Evolutionary conservation across 768 basidiomycete genomes (phyloP), one percentile per base, ranked within the genome.

Genomic region (Auricularia sp.): DNA sequence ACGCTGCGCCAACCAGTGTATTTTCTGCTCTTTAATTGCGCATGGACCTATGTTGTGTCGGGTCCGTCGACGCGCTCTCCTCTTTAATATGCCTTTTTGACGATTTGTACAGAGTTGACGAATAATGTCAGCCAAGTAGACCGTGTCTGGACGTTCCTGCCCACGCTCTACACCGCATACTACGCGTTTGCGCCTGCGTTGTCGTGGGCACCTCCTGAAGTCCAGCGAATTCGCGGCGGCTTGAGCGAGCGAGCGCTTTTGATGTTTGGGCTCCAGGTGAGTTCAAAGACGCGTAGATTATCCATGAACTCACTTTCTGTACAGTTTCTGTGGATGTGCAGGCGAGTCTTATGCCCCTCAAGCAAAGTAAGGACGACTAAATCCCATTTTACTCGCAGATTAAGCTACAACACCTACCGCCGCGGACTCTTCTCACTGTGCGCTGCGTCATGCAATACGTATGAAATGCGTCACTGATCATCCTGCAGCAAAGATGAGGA

Each of bases 71-170:
- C n/a, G 2, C 29, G 29, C 29, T 29, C 29, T 3, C 29, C 29
- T 29, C 29, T 29, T 2, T 29, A 29, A 29, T 29, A 29, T 29
- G 29, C 29, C 29, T 29, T 7, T 29, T 18, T 13, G 54, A n/a
- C 29, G 18, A 13, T 7, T 7, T 54, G 29, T 18, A 54, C 54
- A 54, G 56, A 59, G 33, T n/a, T 89, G 44, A 92, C 90, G 0
- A 81, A 82, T 51, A 94, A 95, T 69, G 88, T 90, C 61, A 91
- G 89, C 1, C 91, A 94, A 72, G 92, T 95, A 33, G 93, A 98
- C 76, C 84, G 91, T 35, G 71, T 93, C 14, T 84, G 84, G 83
- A 81, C 90, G 0, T 85, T 94, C 73, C 70, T 91, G 42, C 94
- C 95, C 0, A 81, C 88, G 6, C 80, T 95, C 21, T 96, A 95